Base-by-base conservation (phyloP, 352 stramenopile genomes). In the Aphanomyces stellatus region DNA sequence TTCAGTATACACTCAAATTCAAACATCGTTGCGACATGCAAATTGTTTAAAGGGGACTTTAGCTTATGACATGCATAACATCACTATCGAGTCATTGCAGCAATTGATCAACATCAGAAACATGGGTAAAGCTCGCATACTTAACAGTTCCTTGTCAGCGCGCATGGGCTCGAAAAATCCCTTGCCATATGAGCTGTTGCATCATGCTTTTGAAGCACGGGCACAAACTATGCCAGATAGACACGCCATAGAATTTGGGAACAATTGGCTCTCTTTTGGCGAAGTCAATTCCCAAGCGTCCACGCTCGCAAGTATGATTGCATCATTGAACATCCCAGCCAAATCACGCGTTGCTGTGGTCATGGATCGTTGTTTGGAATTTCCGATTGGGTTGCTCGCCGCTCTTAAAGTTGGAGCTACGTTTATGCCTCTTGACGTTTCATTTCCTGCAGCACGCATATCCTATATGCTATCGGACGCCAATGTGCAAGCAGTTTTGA, bases 281-380 rank as follows among this genome's bases (percentile, higher is more conserved):
- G 63, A 75, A n/a, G 64, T 80, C 1, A 62, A 80, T 27, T 59
- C 53, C 6, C n/a, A 46, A 1, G 76, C 75, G 15, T 66, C 53
- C 41, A 62, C 71, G 19, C 40, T 75, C 22, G 70, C 74, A 2
- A 62, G 34, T 51, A 59, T 40, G 33, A 73, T 43, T 37, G 72
- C 56, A n/a, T 34, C 19, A 74, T 76, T n/a, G 77, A 84, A 17
- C 76, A 74, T n/a, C 85, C 85, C 64, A 77, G 49, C 33, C 17
- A 24, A 24, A 33, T 57, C 49, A 34, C 13, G 49, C 25, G 30
- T 57, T 22, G 49, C 49, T 13, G 30, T 57, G 11, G n/a, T 97
- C 69, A 96, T 98, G 88, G 90, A 97, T 62, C 88, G 95, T 40
- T 94, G 85, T 62, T 79, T 87, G 59, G 85, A 97, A 76, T 98